Conservation (phyloP, 2,329 filamentous ascomycete genomes). For the Colletotrichum nymphaeae region DNA sequence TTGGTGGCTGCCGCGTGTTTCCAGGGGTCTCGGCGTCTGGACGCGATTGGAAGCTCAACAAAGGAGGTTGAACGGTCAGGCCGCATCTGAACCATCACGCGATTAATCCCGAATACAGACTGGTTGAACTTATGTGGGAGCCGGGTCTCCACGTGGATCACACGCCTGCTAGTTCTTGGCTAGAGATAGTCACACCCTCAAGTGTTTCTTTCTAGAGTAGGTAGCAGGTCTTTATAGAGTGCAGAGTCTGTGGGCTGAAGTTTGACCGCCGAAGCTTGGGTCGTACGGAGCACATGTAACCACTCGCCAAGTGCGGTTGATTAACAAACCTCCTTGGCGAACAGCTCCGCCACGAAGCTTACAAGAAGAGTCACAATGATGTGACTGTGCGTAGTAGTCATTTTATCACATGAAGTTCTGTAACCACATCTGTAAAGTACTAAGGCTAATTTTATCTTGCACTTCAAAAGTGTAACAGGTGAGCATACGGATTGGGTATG, state of each 20-base stretch:
- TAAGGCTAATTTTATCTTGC: not conserved
- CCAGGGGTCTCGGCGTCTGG: not conserved
- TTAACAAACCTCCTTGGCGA: not conserved
- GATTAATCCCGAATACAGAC: not conserved
- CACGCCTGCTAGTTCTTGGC: not conserved
- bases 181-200: not conserved
- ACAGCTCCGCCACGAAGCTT: not conserved
- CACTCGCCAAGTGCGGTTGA: not conserved
- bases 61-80: not conserved
- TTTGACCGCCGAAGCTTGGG: not conserved
- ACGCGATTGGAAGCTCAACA: not conserved
- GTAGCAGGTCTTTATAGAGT: not conserved
- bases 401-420: not conserved
- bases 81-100: not conserved
- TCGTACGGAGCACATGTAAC: no score
- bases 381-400: not conserved
- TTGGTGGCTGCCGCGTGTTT: not conserved
- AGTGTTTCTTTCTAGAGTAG: not conserved
- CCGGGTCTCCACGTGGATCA: not conserved
- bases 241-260: not conserved
- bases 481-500: not conserved
- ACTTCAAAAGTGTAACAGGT: not conserved
- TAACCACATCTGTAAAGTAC: not conserved
- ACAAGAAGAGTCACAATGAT: not conserved
- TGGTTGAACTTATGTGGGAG: not conserved